Base-by-base conservation (phyloP, 2,329 filamentous ascomycete genomes). In the Coniochaeta pulveracea region DNA sequence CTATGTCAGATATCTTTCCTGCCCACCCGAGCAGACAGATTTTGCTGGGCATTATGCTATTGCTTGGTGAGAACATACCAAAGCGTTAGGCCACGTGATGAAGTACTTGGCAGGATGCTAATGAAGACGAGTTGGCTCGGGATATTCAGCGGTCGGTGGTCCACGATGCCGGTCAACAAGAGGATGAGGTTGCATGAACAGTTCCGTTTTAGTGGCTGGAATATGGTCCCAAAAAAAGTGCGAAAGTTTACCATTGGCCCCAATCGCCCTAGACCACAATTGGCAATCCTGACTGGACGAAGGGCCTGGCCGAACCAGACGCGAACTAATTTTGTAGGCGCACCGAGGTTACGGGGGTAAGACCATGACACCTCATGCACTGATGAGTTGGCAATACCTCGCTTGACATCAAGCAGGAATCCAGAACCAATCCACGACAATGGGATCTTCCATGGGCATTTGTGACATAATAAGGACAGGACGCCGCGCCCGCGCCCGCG, bases 321-420 rank as follows among this genome's bases (percentile, higher is more conserved):
- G n/a, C n/a, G n/a, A 27, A 30, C 31, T 27, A 36, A 33, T 35
- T 27, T 49, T 49, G 53, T 54, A 58, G 52, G 54, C 9, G 28
- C 52, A 55, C 54, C 54, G 55, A 57, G 56, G 56, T 51, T 56
- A 48, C 56, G 51, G 51, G 28, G 19, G 9, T 19, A 54, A 50
- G 47, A 45, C 47, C 49, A 50, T 45, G 55, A 57, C 56, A 58
- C 63, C 19, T 67, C 66, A 82, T 78, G 78, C 76, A 80, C 57
- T 74, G 76, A 80, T 82, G 78, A 76, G 77, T 72, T 82, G 78
- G 75, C 77, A 81, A 57, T 73, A 68, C 70, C 57, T 50, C 28
- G 61, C 61, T 69, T 63, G 62, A 67, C 61, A 65, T 67, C 69
- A 64, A 54, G 49, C 45, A 55, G 54, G 56, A 59, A 64, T 56